These are phyloP conservation scores for Euptelea pleiosperma DNA, from an alignment of 164 flowering plant genomes.

Conservation along the genomic window DNA sequence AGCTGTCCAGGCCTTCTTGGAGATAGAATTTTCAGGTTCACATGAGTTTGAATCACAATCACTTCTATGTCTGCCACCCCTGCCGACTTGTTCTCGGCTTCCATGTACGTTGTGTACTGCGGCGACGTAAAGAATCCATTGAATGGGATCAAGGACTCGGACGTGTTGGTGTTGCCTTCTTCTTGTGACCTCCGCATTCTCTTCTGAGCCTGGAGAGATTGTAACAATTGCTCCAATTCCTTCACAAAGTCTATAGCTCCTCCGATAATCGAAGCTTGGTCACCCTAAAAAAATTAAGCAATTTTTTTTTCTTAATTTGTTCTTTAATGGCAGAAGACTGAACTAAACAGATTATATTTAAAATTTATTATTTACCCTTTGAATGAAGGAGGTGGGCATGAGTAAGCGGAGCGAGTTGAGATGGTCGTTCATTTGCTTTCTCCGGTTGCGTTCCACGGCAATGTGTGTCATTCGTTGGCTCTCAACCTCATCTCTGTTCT, in stretches of 20 bases:
- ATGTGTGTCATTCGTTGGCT: conserved; percentile 73
- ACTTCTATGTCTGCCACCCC: conserved; percentile 39
- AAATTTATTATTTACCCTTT: conserved; percentile 36
- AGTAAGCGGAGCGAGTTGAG: conserved; percentile 54
- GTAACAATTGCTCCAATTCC: conserved; percentile 58
- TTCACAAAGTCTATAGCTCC: conserved; percentile 78
- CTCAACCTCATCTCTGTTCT: conserved; percentile 62
- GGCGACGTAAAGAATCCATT: conserved; percentile 28
- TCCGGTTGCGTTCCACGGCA: conserved; percentile 65
- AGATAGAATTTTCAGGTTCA: conserved; percentile 48
- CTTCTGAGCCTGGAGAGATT: conserved; percentile 50
- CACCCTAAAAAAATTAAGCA: too few relatives aligned
- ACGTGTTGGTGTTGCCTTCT: conserved; percentile 8
- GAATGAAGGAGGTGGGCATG: conserved; percentile 59
- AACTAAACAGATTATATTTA: too few relatives aligned
- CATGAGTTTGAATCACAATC: conserved; percentile 52
- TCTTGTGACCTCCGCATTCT: conserved; percentile 21
- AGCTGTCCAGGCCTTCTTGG: conserved; percentile 42
- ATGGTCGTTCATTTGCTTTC: conserved; percentile 73
- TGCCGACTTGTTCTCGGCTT: conserved; percentile 24
- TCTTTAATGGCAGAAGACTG: too few relatives aligned
- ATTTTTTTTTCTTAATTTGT: too few relatives aligned
- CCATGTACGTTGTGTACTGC: conserved; percentile 19
- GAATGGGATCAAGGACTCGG: conserved; percentile 13
- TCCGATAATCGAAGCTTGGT: conserved; percentile 70